Evolutionary conservation across 768 basidiomycete species (phyloP).

Genomic region (Lactarius hatsudake): DNA sequence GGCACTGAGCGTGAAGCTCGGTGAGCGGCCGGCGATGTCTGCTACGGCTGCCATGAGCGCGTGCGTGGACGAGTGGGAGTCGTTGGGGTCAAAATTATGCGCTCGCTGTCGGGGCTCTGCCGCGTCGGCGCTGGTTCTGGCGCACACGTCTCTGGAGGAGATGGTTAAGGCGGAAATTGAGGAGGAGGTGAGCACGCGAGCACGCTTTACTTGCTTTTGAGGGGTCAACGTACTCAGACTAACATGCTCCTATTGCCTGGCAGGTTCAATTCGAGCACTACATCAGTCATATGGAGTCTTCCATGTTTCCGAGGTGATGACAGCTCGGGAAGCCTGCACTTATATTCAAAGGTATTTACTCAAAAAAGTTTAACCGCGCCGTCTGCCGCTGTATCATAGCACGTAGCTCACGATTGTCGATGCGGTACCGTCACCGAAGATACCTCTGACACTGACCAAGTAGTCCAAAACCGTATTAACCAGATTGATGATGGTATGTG

Average conservation of each 20-base stretch:
- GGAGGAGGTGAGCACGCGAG: conserved; percentile 7
- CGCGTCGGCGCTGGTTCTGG: conserved; percentile 7
- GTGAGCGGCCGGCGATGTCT: conserved; percentile 2
- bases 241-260: not conserved
- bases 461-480: not conserved
- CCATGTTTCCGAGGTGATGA: conserved; percentile 17
- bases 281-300: conserved; percentile 10
- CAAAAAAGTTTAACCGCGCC: too few species aligned
- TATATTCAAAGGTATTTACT: not conserved
- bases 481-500: not conserved
- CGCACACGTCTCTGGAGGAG: conserved; percentile 4
- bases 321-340: not conserved
- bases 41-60: conserved; percentile 4
- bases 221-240: not conserved
- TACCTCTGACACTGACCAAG: not conserved
- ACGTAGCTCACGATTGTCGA: not conserved
- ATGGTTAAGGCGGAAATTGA: conserved; percentile 12
- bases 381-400: not conserved
- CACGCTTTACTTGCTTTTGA: not conserved
- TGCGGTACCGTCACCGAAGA: too few species aligned
- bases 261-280: conserved; percentile 16
- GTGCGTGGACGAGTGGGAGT: conserved; percentile 8
- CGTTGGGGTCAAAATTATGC: conserved; percentile 6
- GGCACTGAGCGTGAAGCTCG: not conserved
- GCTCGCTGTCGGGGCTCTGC: conserved; percentile 13